These are phyloP conservation scores for Alternaria brassicae DNA, from an alignment of 2,329 filamentous ascomycete species.

Conservation along the genomic window DNA sequence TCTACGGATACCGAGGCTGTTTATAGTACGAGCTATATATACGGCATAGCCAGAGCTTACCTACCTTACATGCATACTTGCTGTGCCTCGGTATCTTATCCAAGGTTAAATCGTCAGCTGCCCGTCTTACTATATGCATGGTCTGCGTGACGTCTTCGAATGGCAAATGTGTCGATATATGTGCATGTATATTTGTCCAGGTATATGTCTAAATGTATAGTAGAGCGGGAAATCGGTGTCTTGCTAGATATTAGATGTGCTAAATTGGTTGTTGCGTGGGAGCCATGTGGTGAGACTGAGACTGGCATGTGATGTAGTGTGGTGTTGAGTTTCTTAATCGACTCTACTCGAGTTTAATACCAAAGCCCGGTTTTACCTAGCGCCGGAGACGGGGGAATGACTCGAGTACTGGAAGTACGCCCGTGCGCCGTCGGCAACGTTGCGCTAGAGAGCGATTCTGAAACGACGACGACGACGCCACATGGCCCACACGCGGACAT, in stretches of 20 bases:
- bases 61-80: too few species aligned
- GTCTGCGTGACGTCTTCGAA: not conserved
- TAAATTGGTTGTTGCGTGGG: too few species aligned
- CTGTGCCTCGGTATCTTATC: not conserved
- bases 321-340: too few species aligned
- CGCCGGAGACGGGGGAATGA: constrained; percentile 8
- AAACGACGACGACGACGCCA: constrained; percentile 16
- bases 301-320: too few species aligned
- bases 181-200: not conserved
- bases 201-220: too few species aligned
- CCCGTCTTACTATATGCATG: constrained; percentile 8
- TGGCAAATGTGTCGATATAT: constrained; percentile 1
- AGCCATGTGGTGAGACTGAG: not conserved
- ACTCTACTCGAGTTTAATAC: not conserved
- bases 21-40: not conserved
- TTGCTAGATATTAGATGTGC: too few species aligned
- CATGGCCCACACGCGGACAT: constrained; percentile 9
- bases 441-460: constrained; percentile 13
- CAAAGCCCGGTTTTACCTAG: constrained; percentile 11
- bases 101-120: not conserved
- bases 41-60: not conserved
- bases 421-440: constrained; percentile 12
- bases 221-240: too few species aligned
- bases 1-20: not conserved
- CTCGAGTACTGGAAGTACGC: constrained; percentile 15